Conservation (phyloP, 805 yeast genomes). For the Candida namnaoensis region DNA sequence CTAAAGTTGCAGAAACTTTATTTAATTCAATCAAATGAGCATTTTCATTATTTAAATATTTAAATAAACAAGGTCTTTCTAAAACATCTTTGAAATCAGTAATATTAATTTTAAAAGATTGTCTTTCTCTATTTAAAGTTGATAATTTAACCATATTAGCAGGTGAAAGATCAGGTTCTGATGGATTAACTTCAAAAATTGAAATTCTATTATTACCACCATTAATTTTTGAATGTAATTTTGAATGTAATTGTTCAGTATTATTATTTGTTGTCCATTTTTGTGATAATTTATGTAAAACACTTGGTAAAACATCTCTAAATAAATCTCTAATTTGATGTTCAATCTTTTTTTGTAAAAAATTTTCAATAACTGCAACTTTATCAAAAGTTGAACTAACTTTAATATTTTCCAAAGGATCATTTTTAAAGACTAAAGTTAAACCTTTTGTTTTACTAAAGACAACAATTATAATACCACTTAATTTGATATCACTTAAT, state of each 20-base stretch:
- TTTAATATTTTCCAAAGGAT: conserved; percentile 75
- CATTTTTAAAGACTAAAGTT: conserved; percentile 81
- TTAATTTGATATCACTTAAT: conserved; percentile 59
- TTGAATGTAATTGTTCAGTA: conserved; percentile 16
- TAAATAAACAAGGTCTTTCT: conserved; percentile 36
- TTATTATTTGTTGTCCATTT: conserved; percentile 43
- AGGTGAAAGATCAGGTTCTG: conserved; percentile 53
- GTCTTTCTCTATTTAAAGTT: conserved; percentile 64
- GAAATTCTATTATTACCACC: conserved; percentile 22
- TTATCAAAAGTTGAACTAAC: conserved; percentile 84
- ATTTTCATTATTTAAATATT: conserved; percentile 10
- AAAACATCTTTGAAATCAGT: conserved; percentile 50
- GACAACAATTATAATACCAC: conserved; percentile 80
- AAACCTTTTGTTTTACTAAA: conserved; percentile 76
- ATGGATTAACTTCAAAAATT: conserved; percentile 46
- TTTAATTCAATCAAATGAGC: conserved; percentile 14
- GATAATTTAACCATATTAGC: conserved; percentile 61
- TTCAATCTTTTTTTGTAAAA: conserved; percentile 77
- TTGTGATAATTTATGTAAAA: conserved; percentile 67
- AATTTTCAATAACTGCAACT: conserved; percentile 75
- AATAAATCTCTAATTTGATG: conserved; percentile 71
- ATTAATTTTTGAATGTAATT: conserved; percentile 12
- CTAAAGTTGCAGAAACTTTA: conserved; percentile 1
- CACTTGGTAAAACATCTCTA: conserved; percentile 76
- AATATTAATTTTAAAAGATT: conserved; percentile 66